Conservation (phyloP, 805 yeast genomes). For the Metschnikowia baotianmanensis region DNA sequence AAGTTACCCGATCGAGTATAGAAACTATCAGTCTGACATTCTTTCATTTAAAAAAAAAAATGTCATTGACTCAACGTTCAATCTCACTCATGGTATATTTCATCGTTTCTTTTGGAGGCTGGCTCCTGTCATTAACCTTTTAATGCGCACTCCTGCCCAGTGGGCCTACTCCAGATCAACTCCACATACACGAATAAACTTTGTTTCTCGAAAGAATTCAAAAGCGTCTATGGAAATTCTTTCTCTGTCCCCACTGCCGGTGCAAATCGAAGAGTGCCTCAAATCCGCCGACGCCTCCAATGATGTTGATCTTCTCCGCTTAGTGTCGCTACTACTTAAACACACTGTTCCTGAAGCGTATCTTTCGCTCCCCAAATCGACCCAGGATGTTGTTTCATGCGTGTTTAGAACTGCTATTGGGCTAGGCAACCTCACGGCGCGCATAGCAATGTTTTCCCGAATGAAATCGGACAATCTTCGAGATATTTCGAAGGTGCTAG, state of each 20-base stretch:
- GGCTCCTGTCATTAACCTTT: no score
- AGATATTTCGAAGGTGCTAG: constrained; percentile 4
- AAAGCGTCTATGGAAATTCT: constrained; percentile 18
- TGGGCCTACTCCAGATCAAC: no score
- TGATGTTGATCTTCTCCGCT: constrained; percentile 12
- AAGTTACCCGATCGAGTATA: no score
- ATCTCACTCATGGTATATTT: no score
- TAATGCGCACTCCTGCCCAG: no score
- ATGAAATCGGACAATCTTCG: constrained; percentile 15
- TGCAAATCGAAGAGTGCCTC: constrained; percentile 14
- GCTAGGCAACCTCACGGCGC: constrained; percentile 29
- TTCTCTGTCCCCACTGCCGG: constrained; percentile 13
- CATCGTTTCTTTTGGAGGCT: no score
- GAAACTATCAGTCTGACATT: no score
- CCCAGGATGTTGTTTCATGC: constrained; percentile 11
- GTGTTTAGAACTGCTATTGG: constrained; percentile 28
- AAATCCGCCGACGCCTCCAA: neutral
- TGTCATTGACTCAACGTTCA: no score
- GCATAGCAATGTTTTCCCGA: constrained; percentile 9
- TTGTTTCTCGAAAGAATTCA: no score
- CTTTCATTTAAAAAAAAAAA: no score
- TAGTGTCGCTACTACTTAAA: constrained; percentile 27
- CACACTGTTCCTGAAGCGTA: constrained; percentile 35
- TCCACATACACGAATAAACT: neutral
- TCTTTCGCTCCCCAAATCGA: constrained; percentile 16